A percentile compares a stretch with the other conserved stretches of the same genome.
These are phyloP conservation scores for Didymella pomorum DNA, from an alignment of 2,329 filamentous ascomycete species.

Conservation along the genomic window DNA sequence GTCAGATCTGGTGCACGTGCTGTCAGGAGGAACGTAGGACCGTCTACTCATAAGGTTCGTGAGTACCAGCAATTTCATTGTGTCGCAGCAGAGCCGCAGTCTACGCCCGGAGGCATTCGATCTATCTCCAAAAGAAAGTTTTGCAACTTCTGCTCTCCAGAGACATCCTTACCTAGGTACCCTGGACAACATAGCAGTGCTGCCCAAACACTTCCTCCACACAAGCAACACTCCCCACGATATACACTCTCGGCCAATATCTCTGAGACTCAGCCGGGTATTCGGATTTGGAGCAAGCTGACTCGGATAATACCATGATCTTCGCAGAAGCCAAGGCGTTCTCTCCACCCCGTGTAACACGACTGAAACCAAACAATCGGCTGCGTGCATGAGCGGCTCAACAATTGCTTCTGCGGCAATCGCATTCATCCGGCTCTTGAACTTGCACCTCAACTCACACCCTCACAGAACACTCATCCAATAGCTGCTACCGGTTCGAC, in stretches of 20 bases:
- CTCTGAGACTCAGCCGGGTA: not conserved
- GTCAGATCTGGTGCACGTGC: not conserved
- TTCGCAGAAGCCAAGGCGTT: conserved; percentile 6
- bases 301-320: conserved; percentile 3
- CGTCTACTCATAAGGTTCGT: not conserved
- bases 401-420: not conserved
- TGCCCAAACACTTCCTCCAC: not conserved
- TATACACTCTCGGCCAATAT: not conserved
- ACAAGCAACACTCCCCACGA: not conserved
- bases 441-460: not conserved
- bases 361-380: conserved; percentile 20
- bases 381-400: conserved; percentile 12
- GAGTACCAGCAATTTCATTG: not conserved
- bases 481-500: not conserved
- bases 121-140: not conserved
- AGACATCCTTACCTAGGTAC: not conserved
- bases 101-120: not conserved
- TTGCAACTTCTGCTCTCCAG: not conserved
- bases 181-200: not conserved
- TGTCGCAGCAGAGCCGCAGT: not conserved
- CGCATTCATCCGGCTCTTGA: not conserved
- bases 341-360: conserved; percentile 13
- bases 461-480: not conserved
- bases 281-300: not conserved
- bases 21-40: not conserved